phyloP scores from a whole-genome alignment of 2,329 filamentous ascomycete genomes.

The Aspergillus proliferans region DNA sequence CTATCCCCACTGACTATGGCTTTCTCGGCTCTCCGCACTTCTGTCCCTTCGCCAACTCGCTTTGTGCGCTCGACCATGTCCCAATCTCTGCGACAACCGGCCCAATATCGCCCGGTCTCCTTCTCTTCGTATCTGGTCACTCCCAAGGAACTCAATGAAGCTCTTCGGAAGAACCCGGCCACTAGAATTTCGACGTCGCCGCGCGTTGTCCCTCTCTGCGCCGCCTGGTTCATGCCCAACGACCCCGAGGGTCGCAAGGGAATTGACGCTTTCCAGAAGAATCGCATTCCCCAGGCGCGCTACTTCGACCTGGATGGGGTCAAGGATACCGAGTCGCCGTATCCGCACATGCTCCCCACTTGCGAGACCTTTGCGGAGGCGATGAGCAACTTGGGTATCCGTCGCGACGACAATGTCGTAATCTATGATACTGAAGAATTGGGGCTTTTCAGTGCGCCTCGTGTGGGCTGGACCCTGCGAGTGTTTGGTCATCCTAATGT shows the following conservation, averaged over 20 bases:
- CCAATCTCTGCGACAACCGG: conserved; percentile 21
- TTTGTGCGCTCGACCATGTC: conserved; percentile 23
- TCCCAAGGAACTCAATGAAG: conserved; percentile 72
- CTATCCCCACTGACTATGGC: conserved; percentile 24
- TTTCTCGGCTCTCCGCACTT: conserved; percentile 28
- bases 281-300: conserved; percentile 78
- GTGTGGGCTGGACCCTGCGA: conserved; percentile 87
- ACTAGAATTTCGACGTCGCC: conserved; percentile 75
- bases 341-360: conserved; percentile 92
- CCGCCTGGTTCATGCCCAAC: conserved; percentile 94
- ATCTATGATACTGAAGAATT: conserved; percentile 90
- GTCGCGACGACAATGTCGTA: conserved; percentile 79
- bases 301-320: conserved; percentile 96
- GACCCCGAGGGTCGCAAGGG: conserved; percentile 69
- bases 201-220: conserved; percentile 81
- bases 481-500: conserved; percentile 86
- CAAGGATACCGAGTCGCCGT: conserved; percentile 79
- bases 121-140: conserved; percentile 82
- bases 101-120: conserved; percentile 41
- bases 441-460: conserved; percentile 88
- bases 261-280: conserved; percentile 70
- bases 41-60: conserved; percentile 17
- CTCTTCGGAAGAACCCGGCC: conserved; percentile 73
- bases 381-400: conserved; percentile 84
- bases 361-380: conserved; percentile 74